These are phyloP conservation scores for Hortiboletus campestris DNA, from an alignment of 768 basidiomycete genomes.

Conservation along the genomic window DNA sequence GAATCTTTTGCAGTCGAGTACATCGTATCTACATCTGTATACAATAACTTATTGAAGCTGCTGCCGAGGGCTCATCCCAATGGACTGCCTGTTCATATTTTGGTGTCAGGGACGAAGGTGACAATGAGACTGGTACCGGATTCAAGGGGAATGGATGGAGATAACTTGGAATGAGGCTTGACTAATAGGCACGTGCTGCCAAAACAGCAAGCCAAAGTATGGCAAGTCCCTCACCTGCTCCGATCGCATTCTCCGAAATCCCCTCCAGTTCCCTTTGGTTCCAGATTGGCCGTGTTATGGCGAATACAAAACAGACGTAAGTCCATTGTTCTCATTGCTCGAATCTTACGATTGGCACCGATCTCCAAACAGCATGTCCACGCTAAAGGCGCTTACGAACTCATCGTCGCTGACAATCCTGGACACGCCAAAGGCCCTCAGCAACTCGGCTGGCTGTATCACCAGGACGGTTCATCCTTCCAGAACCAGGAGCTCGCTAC, in stretches of 20 bases:
- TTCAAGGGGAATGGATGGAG: too few relatives aligned
- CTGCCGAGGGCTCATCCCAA: too few relatives aligned
- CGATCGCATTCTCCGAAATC: conserved; percentile 93
- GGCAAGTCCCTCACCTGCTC: conserved; percentile 87
- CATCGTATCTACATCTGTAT: too few relatives aligned
- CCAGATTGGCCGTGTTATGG: conserved; percentile 96
- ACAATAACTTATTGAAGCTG: too few relatives aligned
- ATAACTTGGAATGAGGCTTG: too few relatives aligned
- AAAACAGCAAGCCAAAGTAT: conserved; percentile 94
- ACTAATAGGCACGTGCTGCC: too few relatives aligned
- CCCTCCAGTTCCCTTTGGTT: conserved; percentile 96
- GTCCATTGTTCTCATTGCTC: conserved; percentile 22
- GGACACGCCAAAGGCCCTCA: conserved; percentile 96
- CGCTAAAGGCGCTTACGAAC: conserved; percentile 94
- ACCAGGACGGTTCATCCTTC: conserved; percentile 92
- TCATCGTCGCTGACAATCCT: conserved; percentile 92
- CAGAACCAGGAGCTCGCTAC: conserved; percentile 96
- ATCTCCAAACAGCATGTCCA: conserved; percentile 61
- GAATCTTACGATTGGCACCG: conserved; percentile 10
- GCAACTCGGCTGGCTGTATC: conserved; percentile 97
- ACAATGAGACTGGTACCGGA: too few relatives aligned
- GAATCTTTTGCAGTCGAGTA: too few relatives aligned
- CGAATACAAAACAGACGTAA: conserved; percentile 94
- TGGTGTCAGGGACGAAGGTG: too few relatives aligned
- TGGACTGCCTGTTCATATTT: too few relatives aligned